Evolutionary conservation across 176 grass and related monocot genomes (phyloP), one percentile per base, ranked within the genome.

Genomic region (Eleusine indica): DNA sequence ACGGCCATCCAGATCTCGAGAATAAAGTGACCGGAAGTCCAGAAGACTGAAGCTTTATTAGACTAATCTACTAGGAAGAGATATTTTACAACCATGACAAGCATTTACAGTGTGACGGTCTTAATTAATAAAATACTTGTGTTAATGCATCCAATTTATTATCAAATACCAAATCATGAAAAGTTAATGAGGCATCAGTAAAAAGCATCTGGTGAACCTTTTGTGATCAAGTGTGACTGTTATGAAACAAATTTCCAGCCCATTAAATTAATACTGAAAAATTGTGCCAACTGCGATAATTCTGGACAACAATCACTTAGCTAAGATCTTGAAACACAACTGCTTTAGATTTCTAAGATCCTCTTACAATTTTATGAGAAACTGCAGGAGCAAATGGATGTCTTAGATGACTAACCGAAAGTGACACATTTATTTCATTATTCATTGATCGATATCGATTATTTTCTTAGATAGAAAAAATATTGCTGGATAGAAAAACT

Each of bases 181-280:
- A 74, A 82, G 73, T 7, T 12, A 87, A 51, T 56, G 57, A 86
- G 39, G n/a, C 37, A 40, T 80, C 21, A 74, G 11, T 68, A 25
- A 43, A 86, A 80, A 68, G 47, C 32, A 70, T 47, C 18, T 77
- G 37, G 73, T 25, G 7, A 73, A 78, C 39, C 44, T 78, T 56
- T 78, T 60, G 32, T 37, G 21, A 54, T 68, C 39, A 74, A 16
- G 47, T 53, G 47, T 40, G 3, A 41, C 30, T 4, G 6, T 30
- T 53, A 67, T 48, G 3, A 49, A 72, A 51, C 14, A 73, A 77
- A 53, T 12, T 28, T 61, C 35, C 4, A 53, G 22, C 1, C 48
- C 17, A 56, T 8, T 85, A 42, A n/a, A 56, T 39, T 29, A 39
- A n/a, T 51, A 71, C 77, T 66, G 15, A 19, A 66, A 66, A 75